Conservation (phyloP, 2,329 filamentous ascomycete genomes). For the Cyclaneusma minus region DNA sequence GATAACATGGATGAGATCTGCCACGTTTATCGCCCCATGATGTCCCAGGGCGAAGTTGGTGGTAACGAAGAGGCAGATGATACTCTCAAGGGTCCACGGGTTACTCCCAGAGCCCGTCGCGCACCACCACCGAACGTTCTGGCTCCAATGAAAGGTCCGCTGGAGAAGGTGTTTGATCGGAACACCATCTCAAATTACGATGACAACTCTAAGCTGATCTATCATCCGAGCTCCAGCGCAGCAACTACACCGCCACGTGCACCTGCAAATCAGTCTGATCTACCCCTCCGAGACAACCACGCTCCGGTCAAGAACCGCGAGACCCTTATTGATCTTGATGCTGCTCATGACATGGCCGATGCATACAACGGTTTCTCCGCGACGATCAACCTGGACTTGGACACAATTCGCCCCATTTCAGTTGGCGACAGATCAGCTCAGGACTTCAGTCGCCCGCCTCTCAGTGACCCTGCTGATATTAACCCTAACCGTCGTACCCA, state of each 20-base stretch:
- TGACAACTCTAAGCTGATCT: constrained; percentile 46
- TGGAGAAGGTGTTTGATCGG: constrained; percentile 51
- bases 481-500: constrained; percentile 34
- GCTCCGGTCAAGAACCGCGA: constrained; percentile 34
- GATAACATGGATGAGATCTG: constrained; percentile 41
- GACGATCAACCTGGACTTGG: constrained; percentile 17
- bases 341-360: constrained; percentile 8
- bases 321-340: constrained; percentile 49
- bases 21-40: constrained; percentile 35
- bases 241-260: constrained; percentile 9
- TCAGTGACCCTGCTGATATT: constrained; percentile 41
- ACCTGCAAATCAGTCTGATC: constrained; percentile 28
- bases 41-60: constrained; percentile 20
- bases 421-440: constrained; percentile 25
- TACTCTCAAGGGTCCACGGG: constrained; percentile 2
- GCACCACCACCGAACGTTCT: constrained; percentile 42
- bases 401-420: no score
- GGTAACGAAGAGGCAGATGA: background rate
- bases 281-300: constrained; percentile 43
- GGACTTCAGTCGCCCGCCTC: constrained; percentile 32
- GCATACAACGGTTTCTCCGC: constrained; percentile 7
- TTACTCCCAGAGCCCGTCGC: constrained; percentile 33
- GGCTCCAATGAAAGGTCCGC: constrained; percentile 38
- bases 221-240: constrained; percentile 33
- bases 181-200: constrained; percentile 50